Evolutionary conservation across 345 rosid species (phyloP), one percentile per base, ranked within the genome.

Genomic region (Linum lewisii): DNA sequence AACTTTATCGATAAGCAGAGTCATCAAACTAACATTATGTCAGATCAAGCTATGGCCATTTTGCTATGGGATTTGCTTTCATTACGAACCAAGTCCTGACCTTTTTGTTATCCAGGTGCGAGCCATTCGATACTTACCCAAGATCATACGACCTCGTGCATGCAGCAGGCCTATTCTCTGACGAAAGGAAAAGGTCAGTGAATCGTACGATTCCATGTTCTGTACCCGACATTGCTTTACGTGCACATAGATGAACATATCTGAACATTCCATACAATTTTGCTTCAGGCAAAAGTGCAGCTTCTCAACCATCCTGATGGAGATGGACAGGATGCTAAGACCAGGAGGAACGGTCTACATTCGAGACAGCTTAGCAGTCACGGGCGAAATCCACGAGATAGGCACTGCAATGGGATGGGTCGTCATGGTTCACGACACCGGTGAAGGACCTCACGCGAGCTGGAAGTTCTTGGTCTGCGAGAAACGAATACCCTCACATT

Each of bases 61-160:
- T 1, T 57, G 24, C 36, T 50, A 21, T 47, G 22, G 15, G 7
- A 22, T 57, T n/a, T 32, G 19, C 0, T 5, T n/a, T 16, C 21
- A 37, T 22, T 29, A 21, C 42, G 60, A 56, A 34, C 60, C 14
- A 44, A 61, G 61, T 15, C 29, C 23, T 51, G 57, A 47, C 65
- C 49, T 10, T 23, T 37, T 34, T 23, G 55, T 60, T 51, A 59
- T 13, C 44, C 62, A 77, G 94, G 87, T 83, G 85, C 63, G 87
- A 83, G 72, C 78, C 84, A 53, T 81, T 83, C 50, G 84, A 81
- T 36, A 79, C 87, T 10, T 86, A 81, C 56, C 89, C 93, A 49
- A 78, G 85, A 67, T 81, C 84, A 6, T 86, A 79, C 54, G 89
- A 86, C 62, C 63, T 83, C 29, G 61, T 86, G 72, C 89, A 86